Evolutionary conservation across 31 red algal genomes (phyloP).

Genomic region (Asparagopsis taxiformis): DNA sequence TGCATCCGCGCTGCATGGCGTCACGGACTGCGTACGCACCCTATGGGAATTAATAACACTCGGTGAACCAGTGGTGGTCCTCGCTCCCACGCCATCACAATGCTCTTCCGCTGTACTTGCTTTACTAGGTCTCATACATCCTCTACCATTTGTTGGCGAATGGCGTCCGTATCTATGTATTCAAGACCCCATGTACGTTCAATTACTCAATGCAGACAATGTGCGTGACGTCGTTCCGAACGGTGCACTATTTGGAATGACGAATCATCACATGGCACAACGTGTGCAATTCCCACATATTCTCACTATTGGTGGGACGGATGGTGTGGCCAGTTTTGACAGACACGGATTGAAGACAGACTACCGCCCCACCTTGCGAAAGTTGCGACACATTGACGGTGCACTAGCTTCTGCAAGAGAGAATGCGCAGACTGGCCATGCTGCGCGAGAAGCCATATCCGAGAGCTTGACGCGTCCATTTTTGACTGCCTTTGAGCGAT

Average conservation of each 20-base stretch:
- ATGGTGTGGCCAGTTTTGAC: background rate
- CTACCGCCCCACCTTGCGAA: constrained; percentile 11
- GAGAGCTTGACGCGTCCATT: constrained; percentile 46
- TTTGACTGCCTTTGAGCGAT: constrained; percentile 33
- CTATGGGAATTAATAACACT: constrained; percentile 51
- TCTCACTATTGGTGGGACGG: constrained; percentile 11
- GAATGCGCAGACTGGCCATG: constrained; percentile 3
- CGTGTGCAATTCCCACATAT: constrained; percentile 41
- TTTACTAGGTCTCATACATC: constrained; percentile 40
- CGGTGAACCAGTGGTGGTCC: constrained; percentile 39
- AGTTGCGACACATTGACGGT: constrained; percentile 3
- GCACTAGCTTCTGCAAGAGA: background rate
- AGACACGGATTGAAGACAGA: constrained; percentile 11
- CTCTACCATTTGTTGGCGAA: constrained; percentile 62
- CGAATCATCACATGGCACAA: constrained; percentile 30
- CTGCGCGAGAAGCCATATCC: constrained; percentile 11
- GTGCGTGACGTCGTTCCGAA: background rate
- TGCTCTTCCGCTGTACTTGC: constrained; percentile 37
- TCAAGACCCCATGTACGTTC: constrained; percentile 28
- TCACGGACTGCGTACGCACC: constrained; percentile 22
- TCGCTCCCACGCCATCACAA: constrained; percentile 34
- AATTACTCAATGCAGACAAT: background rate
- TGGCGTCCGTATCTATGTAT: constrained; percentile 64
- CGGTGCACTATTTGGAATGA: constrained; percentile 46
- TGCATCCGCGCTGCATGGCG: constrained; percentile 17